Evolutionary conservation across 1,284 basidiomycete species (phyloP), one percentile per base, ranked within the genome.

Genomic region (Rhodotorula glutinis): DNA sequence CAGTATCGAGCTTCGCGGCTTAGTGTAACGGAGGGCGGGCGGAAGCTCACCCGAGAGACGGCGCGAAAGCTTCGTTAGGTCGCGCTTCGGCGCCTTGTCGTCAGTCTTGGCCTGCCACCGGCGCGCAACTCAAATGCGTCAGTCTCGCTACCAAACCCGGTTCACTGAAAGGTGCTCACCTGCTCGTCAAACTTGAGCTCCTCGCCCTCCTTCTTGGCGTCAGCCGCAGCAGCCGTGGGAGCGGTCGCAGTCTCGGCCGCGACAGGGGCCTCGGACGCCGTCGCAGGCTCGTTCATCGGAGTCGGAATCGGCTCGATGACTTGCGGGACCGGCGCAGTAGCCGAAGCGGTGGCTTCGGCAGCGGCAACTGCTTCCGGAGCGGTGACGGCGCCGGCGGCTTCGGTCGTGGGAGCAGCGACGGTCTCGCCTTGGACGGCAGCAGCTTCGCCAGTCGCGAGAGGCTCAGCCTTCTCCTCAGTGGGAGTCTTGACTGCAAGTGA

Each of bases 321-420:
- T 57, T 74, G 70, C 19, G 70, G 70, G 33, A 74, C 66, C 10
- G 70, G 67, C 7, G 68, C 70, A 14, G 68, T 43, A 44, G 59
- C 63, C 19, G 56, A 38, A 14, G 57, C 52, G 8, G 44, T 2
- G 1, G 60, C 67, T 25, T 62, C 53, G 40, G 55, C 56, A 16
- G 46, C 17, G 13, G 66, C 62, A 29, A 68, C 66, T 8, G 66
- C 30, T 47, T 68, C 62, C 19, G 66, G 66, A 8, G 59, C 63
- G 41, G 57, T 60, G 49, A 53, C 51, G 19, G 41, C 21, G 7
- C 14, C 29, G 25, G 52, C 19, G 19, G 49, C 44, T 27, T 44
- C 53, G 38, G 46, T 40, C 11, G 49, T 47, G 21, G 59, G 19
- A 1, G 38, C n/a, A 7, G 33, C 41, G 41, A 23, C 56, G 14